Evolutionary conservation across 768 basidiomycete species (phyloP).

Genomic region (Xerocomellus intermedius): DNA sequence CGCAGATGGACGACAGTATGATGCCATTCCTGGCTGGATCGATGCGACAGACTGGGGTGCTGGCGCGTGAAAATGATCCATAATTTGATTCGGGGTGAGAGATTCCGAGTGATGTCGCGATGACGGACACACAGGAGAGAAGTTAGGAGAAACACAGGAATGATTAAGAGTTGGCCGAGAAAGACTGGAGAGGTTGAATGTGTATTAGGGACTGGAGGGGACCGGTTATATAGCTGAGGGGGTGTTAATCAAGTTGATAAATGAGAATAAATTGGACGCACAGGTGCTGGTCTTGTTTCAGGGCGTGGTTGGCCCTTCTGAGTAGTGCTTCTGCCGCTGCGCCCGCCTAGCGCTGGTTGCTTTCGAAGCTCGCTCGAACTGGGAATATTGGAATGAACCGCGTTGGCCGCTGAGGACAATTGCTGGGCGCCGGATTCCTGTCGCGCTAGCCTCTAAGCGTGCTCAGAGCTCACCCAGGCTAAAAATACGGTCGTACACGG

Average conservation of each 20-base stretch:
- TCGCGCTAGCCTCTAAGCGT: neutral
- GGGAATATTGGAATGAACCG: conserved; percentile 12
- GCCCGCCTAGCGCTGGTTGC: conserved; percentile 9
- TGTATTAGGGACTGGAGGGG: neutral
- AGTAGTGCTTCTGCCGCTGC: neutral
- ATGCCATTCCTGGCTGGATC: conserved; percentile 11
- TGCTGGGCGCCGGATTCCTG: neutral
- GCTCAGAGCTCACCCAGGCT: neutral
- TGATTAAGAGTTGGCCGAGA: neutral
- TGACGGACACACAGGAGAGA: neutral
- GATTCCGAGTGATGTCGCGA: neutral
- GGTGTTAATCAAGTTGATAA: conserved; percentile 3
- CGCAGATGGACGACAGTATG: conserved; percentile 38
- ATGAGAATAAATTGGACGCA: conserved; percentile 6
- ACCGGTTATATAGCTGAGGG: conserved; percentile 6
- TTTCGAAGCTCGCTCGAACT: conserved; percentile 8
- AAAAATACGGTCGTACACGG: no score
- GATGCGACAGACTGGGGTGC: conserved; percentile 17
- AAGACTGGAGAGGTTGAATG: neutral
- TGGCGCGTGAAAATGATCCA: conserved; percentile 27
- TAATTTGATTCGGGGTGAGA: conserved; percentile 11
- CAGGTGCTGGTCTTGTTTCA: conserved; percentile 15
- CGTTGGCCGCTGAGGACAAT: conserved; percentile 5
- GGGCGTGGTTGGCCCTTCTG: neutral
- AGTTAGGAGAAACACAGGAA: neutral